Evolutionary conservation across 495 filamentous ascomycete species (phyloP), one percentile per base, ranked within the genome.

Genomic region (Penicillium ochrochloron): DNA sequence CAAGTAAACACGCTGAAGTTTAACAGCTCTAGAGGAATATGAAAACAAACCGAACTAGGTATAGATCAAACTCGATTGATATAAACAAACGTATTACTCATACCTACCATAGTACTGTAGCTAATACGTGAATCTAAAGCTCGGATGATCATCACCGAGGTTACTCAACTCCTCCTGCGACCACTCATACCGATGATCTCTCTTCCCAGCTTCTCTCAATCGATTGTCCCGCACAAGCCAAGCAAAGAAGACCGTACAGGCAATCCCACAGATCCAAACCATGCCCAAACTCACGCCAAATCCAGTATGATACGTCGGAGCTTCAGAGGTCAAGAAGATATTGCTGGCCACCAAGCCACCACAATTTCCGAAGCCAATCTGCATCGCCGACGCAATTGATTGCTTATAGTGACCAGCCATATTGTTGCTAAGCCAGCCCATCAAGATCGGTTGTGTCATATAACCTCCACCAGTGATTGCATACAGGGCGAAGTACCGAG

Each of bases 321-420:
- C 75, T 61, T 89, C 78, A 0, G 68, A 70, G 0, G 75, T 62
- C 29, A 84, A 71, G 69, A 81, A 88, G 60, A 87, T 76, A 69
- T 84, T 83, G 44, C 80, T 80, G 6, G 83, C 84, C 0, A 88
- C 74, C 25, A 88, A 75, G 15, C 83, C 86, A 17, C 77, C 80
- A 11, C 80, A 67, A 59, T 87, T 86, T 2, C 84, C 85, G 14
- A 88, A 69, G 7, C 78, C 78, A 29, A 86, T 80, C 69, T 84
- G 75, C 67, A 86, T 74, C 3, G 81, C 85, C 2, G 80, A 71
- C 2, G 76, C 77, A 57, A 88, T 76, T 10, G 79, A 77, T 27
- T 83, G 83, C 73, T 89, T 88, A 66, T 84, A 88, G 59, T 87
- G 83, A 4, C 85, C 85, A 1, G 78, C 77, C 65, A 88, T 71